Base-by-base conservation (phyloP, 2,329 filamentous ascomycete genomes). In the Alternaria consortialis region DNA sequence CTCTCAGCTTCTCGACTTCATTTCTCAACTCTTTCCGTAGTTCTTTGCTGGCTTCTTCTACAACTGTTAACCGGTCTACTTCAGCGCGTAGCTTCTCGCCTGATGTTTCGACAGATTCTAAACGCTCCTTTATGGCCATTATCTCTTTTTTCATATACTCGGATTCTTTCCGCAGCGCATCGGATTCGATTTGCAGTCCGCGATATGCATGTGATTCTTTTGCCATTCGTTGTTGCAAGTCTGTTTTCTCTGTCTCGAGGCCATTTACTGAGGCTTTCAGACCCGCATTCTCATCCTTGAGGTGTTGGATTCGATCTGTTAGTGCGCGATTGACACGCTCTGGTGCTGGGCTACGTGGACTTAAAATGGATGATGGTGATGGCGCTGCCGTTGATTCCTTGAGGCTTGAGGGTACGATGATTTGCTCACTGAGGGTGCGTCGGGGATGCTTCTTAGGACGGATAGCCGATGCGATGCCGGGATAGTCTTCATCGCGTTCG, bases 401-500 rank as follows among this genome's bases (percentile, higher is more conserved):
- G 48, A 61, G 63, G 44, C 59, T 60, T 5, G 58, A 56, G 12
- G 64, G 58, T 5, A 65, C 58, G 4, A 62, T 48, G 36, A 70
- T 66, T 50, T 70, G 67, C 53, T 71, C 67, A 52, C 66, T 70
- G 4, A 68, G 57, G 4, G 64, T 67, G 15, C 65, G 60, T 7
- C 70, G 62, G 20, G 66, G 66, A 53, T 61, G 68, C 58, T 65
- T 72, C 44, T 61, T 71, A 4, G 57, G 70, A 12, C 58, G 65
- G 37, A 42, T 52, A 9, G 39, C 47, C 0, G 57, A 60, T 40
- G 53, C 46, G 5, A 57, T 57, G 34, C 47, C 48, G 13, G 61
- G 42, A 43, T 62, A 62, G 32, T 73, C 67, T 31, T 69, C 70
- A 31, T 71, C 69, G 20, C 68, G 64, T 56, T 73, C 69, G 13